Percentiles rank a stretch among this genome's conserved stretches.
These are phyloP conservation scores for Talaromyces ruber DNA, from an alignment of 495 filamentous ascomycete species.

Conservation along the genomic window DNA sequence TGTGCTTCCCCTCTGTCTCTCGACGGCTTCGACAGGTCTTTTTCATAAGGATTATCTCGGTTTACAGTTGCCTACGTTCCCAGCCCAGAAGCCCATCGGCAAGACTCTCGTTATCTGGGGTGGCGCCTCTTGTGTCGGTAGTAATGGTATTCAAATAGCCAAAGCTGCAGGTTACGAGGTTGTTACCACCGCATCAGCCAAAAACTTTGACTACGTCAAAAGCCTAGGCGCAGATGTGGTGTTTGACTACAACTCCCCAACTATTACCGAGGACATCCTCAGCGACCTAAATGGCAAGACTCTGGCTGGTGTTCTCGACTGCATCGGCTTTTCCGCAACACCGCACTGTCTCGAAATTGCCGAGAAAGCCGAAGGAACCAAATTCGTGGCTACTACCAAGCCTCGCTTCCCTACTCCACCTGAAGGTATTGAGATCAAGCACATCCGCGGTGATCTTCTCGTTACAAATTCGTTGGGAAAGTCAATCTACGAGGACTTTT, in stretches of 20 bases:
- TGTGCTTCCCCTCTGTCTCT: constrained; percentile 26
- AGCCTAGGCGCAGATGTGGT: constrained; percentile 32
- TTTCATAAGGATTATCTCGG: background rate
- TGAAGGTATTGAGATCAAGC: background rate
- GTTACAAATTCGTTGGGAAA: background rate
- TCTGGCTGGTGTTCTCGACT: background rate
- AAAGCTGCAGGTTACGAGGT: constrained; percentile 31
- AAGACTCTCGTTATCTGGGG: constrained; percentile 36
- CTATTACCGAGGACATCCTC: constrained; percentile 20
- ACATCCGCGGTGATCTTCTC: background rate
- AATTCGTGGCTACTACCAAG: constrained; percentile 3
- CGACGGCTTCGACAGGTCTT: constrained; percentile 18
- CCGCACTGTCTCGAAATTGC: background rate
- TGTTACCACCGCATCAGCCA: constrained; percentile 35
- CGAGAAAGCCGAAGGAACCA: background rate
- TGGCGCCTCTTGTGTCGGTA: constrained; percentile 35
- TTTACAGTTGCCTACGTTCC: constrained; percentile 4
- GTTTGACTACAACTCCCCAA: constrained; percentile 33
- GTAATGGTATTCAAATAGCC: constrained; percentile 30
- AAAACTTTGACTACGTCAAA: constrained; percentile 33
- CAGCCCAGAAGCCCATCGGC: background rate
- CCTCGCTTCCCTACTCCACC: background rate
- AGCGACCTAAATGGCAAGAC: background rate
- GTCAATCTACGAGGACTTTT: constrained; percentile 3
- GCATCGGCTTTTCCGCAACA: background rate